Percentiles rank a stretch among this genome's conserved stretches.
Conservation (phyloP, 306 rosid species). For the Trifolium subterraneum region DNA sequence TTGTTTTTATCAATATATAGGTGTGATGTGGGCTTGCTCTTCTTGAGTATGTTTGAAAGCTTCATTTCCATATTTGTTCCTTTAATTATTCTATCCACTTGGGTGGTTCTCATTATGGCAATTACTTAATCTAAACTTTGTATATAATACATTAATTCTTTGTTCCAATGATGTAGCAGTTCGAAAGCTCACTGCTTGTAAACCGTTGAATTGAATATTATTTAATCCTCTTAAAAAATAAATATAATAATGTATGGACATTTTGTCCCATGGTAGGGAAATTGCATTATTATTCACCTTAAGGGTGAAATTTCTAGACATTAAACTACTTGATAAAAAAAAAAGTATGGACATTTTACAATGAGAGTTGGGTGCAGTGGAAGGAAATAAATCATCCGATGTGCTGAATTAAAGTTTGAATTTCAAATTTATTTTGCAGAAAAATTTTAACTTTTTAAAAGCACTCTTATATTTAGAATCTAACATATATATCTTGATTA, state of each 20-base stretch:
- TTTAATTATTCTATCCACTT: constrained; percentile 56
- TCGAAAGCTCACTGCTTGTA: neutral
- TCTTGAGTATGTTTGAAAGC: constrained; percentile 51
- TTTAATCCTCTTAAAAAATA: neutral
- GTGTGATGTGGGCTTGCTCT: constrained; percentile 33
- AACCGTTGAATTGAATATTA: neutral
- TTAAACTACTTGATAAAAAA: too few relatives aligned
- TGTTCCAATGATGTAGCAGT: constrained; percentile 13
- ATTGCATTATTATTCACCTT: too few relatives aligned
- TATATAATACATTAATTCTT: neutral
- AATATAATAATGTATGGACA: too few relatives aligned
- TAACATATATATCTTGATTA: too few relatives aligned
- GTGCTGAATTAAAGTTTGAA: too few relatives aligned
- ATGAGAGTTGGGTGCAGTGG: too few relatives aligned
- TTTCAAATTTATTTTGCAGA: too few relatives aligned
- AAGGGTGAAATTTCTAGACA: too few relatives aligned
- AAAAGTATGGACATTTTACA: neutral
- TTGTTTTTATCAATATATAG: neutral
- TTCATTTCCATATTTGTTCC: constrained; percentile 53
- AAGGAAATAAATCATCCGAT: too few relatives aligned
- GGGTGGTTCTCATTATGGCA: constrained; percentile 51
- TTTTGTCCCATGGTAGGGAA: too few relatives aligned
- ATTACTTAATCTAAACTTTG: constrained; percentile 5
- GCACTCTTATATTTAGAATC: too few relatives aligned
- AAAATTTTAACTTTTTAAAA: too few relatives aligned